Base-by-base conservation (phyloP, 73 alveolate species). In the Tetrahymena borealis region DNA sequence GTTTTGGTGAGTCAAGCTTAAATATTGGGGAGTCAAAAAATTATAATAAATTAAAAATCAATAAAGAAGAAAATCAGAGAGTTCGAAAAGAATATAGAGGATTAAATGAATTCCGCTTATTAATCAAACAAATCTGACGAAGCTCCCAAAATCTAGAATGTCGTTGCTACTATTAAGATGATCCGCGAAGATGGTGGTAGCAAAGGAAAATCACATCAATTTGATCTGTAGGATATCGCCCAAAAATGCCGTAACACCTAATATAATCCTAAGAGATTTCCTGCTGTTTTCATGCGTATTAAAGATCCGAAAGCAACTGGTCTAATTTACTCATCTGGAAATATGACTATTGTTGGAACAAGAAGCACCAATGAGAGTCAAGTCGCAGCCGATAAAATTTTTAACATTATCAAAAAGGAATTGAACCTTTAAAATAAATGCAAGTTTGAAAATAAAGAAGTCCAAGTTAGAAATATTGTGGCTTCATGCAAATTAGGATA, bases 241-340 rank as follows among this genome's bases (percentile, higher is more conserved):
- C 90, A 93, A 39, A 94, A 91, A 90, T 96, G 96, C 24, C 93
- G 94, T 35, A 95, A 95, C 90, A 95, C 98, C 13, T 96, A 95
- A 92, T 95, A 95, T 90, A 95, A 95, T 60, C 98, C 98, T 40
- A 94, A 85, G 11, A 78, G 96, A 36, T 94, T 94, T 90, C 96
- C 98, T 16, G 98, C 98, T 31, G 96, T 95, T 13, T 94, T 95
- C 91, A 94, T 95, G 96, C 91, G 98, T 85, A 95, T 95, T 94
- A 95, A 94, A 90, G 96, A 95, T 18, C 98, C 98, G 37, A 95
- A 95, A 91, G 94, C 97, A 33, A 95, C 98, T 15, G 97, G 96
- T 24, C 77, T 95, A 78, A 95, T 95, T 39, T 96, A 94, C 91
- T 91, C 98, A 20, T 90, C 95, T 39, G 98, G 98, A 7, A 96